Evolutionary conservation across 441 rosid species (phyloP).

Genomic region (Erodium chrysanthum): DNA sequence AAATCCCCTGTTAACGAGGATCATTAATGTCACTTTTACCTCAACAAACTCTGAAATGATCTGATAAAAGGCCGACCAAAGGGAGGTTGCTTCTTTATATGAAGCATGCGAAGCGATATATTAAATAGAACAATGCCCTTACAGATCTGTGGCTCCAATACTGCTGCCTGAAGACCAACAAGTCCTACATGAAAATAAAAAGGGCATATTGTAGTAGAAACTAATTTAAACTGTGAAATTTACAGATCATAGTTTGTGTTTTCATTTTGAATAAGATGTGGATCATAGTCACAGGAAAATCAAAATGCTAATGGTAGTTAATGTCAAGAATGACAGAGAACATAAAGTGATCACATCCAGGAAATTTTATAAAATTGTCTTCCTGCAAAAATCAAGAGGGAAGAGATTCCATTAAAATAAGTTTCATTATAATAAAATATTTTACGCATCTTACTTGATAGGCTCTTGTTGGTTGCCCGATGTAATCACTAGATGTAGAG

Average conservation of each 20-base stretch:
- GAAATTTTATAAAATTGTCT: background rate
- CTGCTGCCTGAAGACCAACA: slow-evolving; percentile 91
- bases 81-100: slow-evolving; percentile 73
- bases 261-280: background rate
- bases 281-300: background rate
- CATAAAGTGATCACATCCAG: background rate
- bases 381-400: background rate
- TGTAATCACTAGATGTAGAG: background rate
- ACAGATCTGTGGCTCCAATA: slow-evolving; percentile 51
- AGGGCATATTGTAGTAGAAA: background rate
- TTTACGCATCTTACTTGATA: background rate
- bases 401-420: background rate
- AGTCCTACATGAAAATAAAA: slow-evolving; percentile 38
- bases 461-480: background rate
- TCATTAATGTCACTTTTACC: slow-evolving; percentile 28
- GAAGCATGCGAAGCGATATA: slow-evolving; percentile 85
- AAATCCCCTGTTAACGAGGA: background rate
- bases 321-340: background rate
- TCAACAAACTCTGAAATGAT: slow-evolving; percentile 68
- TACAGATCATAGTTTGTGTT: background rate
- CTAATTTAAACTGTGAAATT: background rate
- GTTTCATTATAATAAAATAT: background rate
- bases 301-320: background rate
- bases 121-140: slow-evolving; percentile 56
- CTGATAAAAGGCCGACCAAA: slow-evolving; percentile 66